phyloP scores from a whole-genome alignment of 306 rosid genomes.

The Mimosa bimucronata region DNA sequence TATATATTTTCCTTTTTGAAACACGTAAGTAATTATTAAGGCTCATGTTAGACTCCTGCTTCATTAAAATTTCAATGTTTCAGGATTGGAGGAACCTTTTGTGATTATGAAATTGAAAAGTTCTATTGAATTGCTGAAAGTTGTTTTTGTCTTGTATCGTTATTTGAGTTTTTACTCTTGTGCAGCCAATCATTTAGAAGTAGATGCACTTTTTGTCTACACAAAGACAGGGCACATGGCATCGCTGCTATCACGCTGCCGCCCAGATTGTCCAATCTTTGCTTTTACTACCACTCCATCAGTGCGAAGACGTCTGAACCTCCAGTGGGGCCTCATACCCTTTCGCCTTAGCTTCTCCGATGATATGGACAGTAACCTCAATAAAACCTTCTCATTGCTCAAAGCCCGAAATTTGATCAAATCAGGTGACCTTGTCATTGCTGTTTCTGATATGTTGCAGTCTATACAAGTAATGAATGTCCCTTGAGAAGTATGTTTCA shows the following conservation, averaged over 20 bases:
- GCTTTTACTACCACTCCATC: constrained; percentile 85
- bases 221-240: constrained; percentile 98
- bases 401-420: constrained; percentile 96
- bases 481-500: constrained; percentile 44
- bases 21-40: constrained; percentile 10
- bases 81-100: background rate
- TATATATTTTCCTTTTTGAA: constrained; percentile 38
- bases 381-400: constrained; percentile 84
- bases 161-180: constrained; percentile 38
- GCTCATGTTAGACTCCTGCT: constrained; percentile 13
- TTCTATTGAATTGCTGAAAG: background rate
- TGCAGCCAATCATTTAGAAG: constrained; percentile 91
- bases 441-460: constrained; percentile 95
- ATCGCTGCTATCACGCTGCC: constrained; percentile 89
- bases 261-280: constrained; percentile 98
- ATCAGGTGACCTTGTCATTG: constrained; percentile 97
- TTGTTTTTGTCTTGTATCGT: constrained; percentile 16
- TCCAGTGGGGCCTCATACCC: constrained; percentile 99
- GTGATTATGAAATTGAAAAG: constrained; percentile 10
- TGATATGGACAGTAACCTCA: constrained; percentile 96
- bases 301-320: constrained; percentile 86
- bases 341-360: constrained; percentile 91
- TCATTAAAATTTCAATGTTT: constrained; percentile 1
- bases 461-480: constrained; percentile 98
- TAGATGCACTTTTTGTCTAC: constrained; percentile 92